Base-by-base conservation (phyloP, 2,329 filamentous ascomycete genomes). In the Botrytis fabae region DNA sequence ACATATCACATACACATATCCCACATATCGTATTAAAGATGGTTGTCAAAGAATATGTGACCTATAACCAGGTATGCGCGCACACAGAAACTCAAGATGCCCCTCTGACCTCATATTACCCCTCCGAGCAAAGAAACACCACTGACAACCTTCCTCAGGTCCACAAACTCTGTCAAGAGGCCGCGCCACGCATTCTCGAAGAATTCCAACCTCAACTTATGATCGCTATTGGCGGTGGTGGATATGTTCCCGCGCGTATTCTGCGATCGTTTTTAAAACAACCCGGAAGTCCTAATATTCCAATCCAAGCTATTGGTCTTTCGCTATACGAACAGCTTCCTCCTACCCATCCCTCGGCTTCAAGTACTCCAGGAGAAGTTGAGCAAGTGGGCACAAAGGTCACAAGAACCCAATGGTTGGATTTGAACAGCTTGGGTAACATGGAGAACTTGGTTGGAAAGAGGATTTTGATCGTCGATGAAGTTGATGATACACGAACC, bases 301-400 rank as follows among this genome's bases (percentile, higher is more conserved):
- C 96, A 78, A 99, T 99, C 84, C 96, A 99, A 88, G 96, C 96
- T 77, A 99, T 99, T 83, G 96, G 96, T 66, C 92, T 99, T 76
- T 98, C 95, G 35, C 91, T 99, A 72, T 99, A 99, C 87, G 96
- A 99, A 85, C 88, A 90, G 76, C 91, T 98, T 65, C 82, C 86
- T 74, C 80, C 83, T 69, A 85, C 85, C 74, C 86, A 87, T 75
- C 87, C 88, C 73, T 85, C 85, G 69, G 84, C 86, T 73, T 82
- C 84, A 73, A 79, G 79, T 69, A 85, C 85, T 74, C 83, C 84
- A 69, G 82, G 82, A 71, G 78, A 79, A 22, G 70, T 79, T 35
- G 96, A 99, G 85, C 85, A 87, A 76, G 91, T 92, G 61, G 95
- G 95, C 77, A 98, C 93, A 77, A 96, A 97, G 85, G 96, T 99